Conservation (phyloP, 2,329 filamentous ascomycete species). For the Colletotrichum melonis region DNA sequence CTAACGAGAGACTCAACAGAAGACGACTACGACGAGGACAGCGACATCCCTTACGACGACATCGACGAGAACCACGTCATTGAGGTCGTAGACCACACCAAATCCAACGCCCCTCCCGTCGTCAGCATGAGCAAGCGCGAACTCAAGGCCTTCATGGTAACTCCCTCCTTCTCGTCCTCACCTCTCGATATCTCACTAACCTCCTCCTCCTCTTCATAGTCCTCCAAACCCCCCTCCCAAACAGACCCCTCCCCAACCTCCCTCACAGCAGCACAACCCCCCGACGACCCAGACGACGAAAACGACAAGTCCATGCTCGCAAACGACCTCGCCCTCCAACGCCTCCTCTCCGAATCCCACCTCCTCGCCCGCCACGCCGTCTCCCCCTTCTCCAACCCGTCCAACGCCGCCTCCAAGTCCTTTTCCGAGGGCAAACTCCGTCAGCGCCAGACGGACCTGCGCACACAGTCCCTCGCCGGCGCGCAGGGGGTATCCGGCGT, state of each 20-base stretch:
- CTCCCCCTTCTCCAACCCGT: slow-evolving; percentile 52
- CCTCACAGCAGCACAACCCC: slow-evolving; percentile 39
- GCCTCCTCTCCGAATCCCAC: slow-evolving; percentile 91
- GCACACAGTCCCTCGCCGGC: slow-evolving; percentile 75
- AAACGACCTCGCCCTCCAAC: slow-evolving; percentile 92
- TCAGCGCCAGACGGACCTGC: slow-evolving; percentile 84
- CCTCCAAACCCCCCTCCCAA: slow-evolving; percentile 61
- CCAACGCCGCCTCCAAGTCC: slow-evolving; percentile 49
- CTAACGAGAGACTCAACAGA: neutral
- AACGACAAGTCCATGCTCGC: slow-evolving; percentile 79
- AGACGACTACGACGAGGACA: slow-evolving; percentile 37
- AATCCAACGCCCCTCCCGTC: slow-evolving; percentile 48
- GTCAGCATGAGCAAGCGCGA: slow-evolving; percentile 72
- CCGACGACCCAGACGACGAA: slow-evolving; percentile 56
- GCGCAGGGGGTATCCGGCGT: slow-evolving; percentile 7
- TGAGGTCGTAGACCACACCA: slow-evolving; percentile 72
- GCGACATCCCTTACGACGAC: slow-evolving; percentile 25
- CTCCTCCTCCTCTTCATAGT: slow-evolving; percentile 39
- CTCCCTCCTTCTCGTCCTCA: neutral
- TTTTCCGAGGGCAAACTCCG: slow-evolving; percentile 76
- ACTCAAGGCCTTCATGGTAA: slow-evolving; percentile 82
- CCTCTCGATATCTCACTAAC: neutral
- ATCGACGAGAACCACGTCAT: slow-evolving; percentile 50
- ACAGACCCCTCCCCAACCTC: slow-evolving; percentile 38
- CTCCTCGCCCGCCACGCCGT: slow-evolving; percentile 69